These are phyloP conservation scores for Boechera divaricarpa DNA, from an alignment of 345 rosid species.

Conservation along the genomic window DNA sequence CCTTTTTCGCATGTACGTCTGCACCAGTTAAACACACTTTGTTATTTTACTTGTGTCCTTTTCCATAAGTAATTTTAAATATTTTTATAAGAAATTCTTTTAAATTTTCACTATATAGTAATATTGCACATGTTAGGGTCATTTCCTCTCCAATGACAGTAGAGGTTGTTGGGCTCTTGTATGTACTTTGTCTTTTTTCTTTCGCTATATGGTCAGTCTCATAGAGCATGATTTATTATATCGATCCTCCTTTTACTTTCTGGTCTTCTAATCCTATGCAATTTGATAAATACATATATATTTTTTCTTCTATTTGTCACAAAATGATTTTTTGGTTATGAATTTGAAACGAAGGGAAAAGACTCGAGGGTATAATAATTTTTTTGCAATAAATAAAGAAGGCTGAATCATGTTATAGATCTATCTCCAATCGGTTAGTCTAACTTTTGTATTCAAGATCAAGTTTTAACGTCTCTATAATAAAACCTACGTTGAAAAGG, in stretches of 20 bases:
- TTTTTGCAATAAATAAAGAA: not conserved
- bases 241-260: not conserved
- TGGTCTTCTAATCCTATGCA: constrained; percentile 12
- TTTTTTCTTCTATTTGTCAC: not conserved
- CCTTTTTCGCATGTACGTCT: constrained; percentile 41
- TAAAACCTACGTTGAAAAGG: not conserved
- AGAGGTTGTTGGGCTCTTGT: constrained; percentile 34
- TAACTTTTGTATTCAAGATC: not conserved
- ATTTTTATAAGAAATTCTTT: not conserved
- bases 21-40: constrained; percentile 19
- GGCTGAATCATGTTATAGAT: not conserved
- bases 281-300: not conserved
- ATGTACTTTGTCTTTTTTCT: not conserved
- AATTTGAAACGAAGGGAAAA: not conserved
- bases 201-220: constrained; percentile 7
- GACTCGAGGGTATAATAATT: not conserved
- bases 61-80: constrained; percentile 8
- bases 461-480: not conserved
- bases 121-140: constrained; percentile 37
- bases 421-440: not conserved
- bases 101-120: not conserved
- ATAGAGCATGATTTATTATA: not conserved
- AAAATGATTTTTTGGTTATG: not conserved
- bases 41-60: constrained; percentile 21
- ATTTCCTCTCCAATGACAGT: constrained; percentile 23